Base-by-base conservation (phyloP, 2,329 filamentous ascomycete genomes). In the Kalaharituber pfeilii region DNA sequence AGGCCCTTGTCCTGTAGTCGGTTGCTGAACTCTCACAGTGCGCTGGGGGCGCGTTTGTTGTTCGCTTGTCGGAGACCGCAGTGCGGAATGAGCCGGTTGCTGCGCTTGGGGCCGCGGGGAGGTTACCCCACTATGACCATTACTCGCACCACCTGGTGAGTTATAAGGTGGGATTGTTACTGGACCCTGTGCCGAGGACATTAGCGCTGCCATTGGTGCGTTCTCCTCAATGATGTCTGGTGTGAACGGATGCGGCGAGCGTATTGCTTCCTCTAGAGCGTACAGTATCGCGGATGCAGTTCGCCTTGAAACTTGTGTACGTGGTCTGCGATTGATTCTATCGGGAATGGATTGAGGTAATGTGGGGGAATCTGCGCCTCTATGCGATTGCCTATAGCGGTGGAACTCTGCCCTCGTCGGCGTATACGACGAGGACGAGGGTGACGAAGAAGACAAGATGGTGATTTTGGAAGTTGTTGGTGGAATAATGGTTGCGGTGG, bases 281-380 rank as follows among this genome's bases (percentile, higher is more conserved):
- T 84, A 96, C 63, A 94, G 81, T 66, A 98, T 88, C 33, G 91
- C 89, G 68, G 84, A 85, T 60, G 86, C 84, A 49, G 86, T 94
- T 60, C 84, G 80, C 63, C 79, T 82, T 49, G 87, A 94, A 68
- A 95, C 81, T 64, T 79, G 80, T 13, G 42, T 47, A 57, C 58
- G 59, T 25, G 62, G 56, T 53, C 56, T 55, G 51, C 55, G 45
- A 18, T 55, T 51, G 20, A 55, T 47, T 47, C 42, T 15, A 25
- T 47, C 50, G 18, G 56, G 54, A 45, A 59, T 52, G 27, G 59
- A 59, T 36, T 58, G 59, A 24, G 49, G 7, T 45, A 25, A 25
- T 44, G 53, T 39, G 4, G 28, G 30, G 9, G 50, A 25, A 11
- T 42, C 20, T 22, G 22, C 9, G 20, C 15, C 28, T 7, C 20